Evolutionary conservation across 2,329 filamentous ascomycete species (phyloP), one percentile per base, ranked within the genome.

Genomic region (Sphaceloma murrayae): DNA sequence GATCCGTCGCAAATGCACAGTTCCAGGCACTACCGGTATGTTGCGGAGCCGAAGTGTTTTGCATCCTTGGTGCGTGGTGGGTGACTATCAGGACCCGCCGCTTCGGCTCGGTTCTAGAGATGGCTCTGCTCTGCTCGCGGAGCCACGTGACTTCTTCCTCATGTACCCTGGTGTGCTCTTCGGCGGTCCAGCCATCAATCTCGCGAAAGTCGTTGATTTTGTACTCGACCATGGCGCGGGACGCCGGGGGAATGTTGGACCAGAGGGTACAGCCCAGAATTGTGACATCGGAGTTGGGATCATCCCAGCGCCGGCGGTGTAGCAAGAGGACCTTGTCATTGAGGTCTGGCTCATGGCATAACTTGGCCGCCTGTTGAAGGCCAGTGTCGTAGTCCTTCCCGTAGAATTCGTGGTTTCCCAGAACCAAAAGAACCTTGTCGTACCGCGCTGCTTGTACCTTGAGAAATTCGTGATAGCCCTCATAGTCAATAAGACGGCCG

Each of bases 231-330:
- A 48, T 56, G 3, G 57, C 57, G 10, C 65, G 58, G 0, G 58
- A 47, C 1, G 67, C 59, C 8, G n/a, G 11, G 2, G 43, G 45
- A 17, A 78, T 64, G 1, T 58, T 51, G 0, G 73, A 76, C 65
- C 73, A 75, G 0, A 78, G 61, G 0, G 72, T 76, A 50, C 72
- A 77, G 11, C 74, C 74, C 2, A 78, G 57, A 2, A 78, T 59
- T 1, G 66, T 73, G 9, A 74, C 40, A 19, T 52, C 48, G 0
- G 66, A 63, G 3, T 55, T 53, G 26, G 63, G 42, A 33, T 69
- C 65, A 52, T 64, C 65, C 34, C 34, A 38, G 4, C 64, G 53
- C 13, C 53, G 53, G 2, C 61, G 60, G 46, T 74, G 40, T 8
- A 56, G 34, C 53, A 76, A 52, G 2, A 62, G 51, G 7, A 74